Conservation (phyloP, 768 basidiomycete genomes). For the Phylloporus rhodoxanthus region DNA sequence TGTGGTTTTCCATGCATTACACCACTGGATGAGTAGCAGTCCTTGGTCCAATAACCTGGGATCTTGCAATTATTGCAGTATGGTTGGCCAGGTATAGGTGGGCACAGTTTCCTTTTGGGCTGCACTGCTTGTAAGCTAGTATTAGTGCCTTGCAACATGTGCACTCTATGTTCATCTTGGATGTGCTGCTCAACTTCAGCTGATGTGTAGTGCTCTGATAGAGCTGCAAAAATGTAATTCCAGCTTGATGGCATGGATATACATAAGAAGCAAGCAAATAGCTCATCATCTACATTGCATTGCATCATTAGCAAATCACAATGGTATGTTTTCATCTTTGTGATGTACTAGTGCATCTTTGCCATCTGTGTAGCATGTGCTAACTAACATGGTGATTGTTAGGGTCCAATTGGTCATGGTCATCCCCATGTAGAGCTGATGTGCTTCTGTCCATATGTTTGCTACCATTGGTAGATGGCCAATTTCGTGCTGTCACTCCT, state of each 20-base stretch:
- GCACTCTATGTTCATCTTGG: background rate
- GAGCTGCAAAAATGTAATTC: slow-evolving; percentile 12
- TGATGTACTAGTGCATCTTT: background rate
- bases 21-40: background rate
- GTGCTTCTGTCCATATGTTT: background rate
- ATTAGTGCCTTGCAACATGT: background rate
- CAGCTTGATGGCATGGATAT: slow-evolving; percentile 13
- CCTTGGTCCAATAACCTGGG: background rate
- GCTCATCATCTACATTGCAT: background rate
- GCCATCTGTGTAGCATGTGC: background rate
- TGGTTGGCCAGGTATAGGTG: no score
- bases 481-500: background rate
- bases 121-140: background rate
- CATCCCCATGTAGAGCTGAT: background rate
- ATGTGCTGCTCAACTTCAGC: slow-evolving; percentile 2
- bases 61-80: background rate
- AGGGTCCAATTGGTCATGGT: background rate
- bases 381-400: background rate
- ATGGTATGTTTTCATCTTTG: background rate
- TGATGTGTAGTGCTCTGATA: slow-evolving; percentile 11
- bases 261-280: slow-evolving; percentile 8
- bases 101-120: background rate
- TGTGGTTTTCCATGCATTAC: background rate
- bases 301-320: background rate
- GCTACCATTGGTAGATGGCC: background rate